Percentiles rank a stretch among this genome's conserved stretches.
phyloP scores from a whole-genome alignment of 768 basidiomycete species.

The Russula sp. region DNA sequence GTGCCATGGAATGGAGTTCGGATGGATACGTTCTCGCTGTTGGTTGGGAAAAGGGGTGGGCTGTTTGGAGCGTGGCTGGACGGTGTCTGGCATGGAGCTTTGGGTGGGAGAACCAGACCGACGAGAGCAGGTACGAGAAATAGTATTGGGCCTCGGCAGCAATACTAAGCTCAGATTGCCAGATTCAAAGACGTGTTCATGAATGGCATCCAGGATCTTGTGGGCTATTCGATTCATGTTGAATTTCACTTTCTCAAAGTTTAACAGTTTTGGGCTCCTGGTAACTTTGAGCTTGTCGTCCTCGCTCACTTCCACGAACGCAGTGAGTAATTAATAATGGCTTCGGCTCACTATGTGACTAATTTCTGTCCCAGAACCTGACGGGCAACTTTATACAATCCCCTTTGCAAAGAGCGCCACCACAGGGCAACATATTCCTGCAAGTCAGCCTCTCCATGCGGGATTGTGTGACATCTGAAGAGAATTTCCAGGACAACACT shows the following conservation, averaged over 20 bases:
- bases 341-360: background rate
- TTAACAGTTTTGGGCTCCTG: slow-evolving; percentile 85
- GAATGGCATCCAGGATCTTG: slow-evolving; percentile 72
- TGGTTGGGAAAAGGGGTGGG: slow-evolving; percentile 90
- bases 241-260: slow-evolving; percentile 13
- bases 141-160: slow-evolving; percentile 4
- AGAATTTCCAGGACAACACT: slow-evolving; percentile 73
- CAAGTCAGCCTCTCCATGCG: slow-evolving; percentile 39
- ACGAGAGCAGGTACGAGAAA: slow-evolving; percentile 47
- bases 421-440: slow-evolving; percentile 87
- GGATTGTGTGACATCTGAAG: slow-evolving; percentile 18
- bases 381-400: slow-evolving; percentile 76
- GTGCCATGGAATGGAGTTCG: slow-evolving; percentile 83
- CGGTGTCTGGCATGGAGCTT: slow-evolving; percentile 79
- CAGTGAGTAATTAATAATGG: slow-evolving; percentile 41
- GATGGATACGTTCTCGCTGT: slow-evolving; percentile 95
- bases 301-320: slow-evolving; percentile 55
- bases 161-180: slow-evolving; percentile 17
- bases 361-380: slow-evolving; percentile 42
- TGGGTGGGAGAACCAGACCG: slow-evolving; percentile 60
- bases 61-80: slow-evolving; percentile 85
- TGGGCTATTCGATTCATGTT: slow-evolving; percentile 39
- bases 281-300: slow-evolving; percentile 84
- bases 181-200: slow-evolving; percentile 82
- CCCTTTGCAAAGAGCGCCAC: slow-evolving; percentile 96